These are phyloP conservation scores for Spathaspora jeffriesii DNA, from an alignment of 1,139 yeast genomes.

Conservation along the genomic window DNA sequence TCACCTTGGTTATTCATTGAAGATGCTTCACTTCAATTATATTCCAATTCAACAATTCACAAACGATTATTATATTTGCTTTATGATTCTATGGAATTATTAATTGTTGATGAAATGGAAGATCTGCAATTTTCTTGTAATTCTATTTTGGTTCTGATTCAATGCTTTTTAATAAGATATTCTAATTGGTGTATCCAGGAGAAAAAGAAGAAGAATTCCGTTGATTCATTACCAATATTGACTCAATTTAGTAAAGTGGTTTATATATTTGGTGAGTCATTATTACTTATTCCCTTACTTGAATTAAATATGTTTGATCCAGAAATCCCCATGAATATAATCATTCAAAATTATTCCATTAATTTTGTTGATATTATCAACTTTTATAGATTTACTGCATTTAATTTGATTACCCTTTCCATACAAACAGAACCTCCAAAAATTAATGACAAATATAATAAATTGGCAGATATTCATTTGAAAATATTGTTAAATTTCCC, in stretches of 20 bases:
- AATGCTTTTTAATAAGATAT: conserved; percentile 7
- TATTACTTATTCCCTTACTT: conserved; percentile 18
- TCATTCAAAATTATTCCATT: conserved; percentile 14
- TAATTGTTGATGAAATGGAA: conserved; percentile 17
- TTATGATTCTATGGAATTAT: conserved; percentile 14
- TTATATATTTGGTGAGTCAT: conserved; percentile 26
- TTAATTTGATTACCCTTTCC: conserved; percentile 17
- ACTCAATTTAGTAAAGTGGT: conserved; percentile 20
- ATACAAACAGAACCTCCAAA: not conserved
- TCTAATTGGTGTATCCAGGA: conserved; percentile 1
- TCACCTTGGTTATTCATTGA: not conserved
- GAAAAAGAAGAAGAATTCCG: not conserved
- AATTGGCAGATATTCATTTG: conserved; percentile 27
- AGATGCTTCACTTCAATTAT: not conserved
- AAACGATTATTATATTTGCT: conserved; percentile 4
- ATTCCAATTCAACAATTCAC: conserved; percentile 1
- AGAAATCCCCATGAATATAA: conserved; percentile 20
- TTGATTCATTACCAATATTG: conserved; percentile 15
- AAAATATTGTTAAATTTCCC: conserved; percentile 26
- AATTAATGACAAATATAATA: conserved; percentile 12
- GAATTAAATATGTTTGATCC: conserved; percentile 17
- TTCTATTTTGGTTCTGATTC: conserved; percentile 7
- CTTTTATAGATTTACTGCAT: conserved; percentile 33
- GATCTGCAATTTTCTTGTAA: conserved; percentile 6
- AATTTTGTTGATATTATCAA: conserved; percentile 22